These are phyloP conservation scores for Neurospora sp. DNA, from an alignment of 2,329 filamentous ascomycete species.

Conservation along the genomic window DNA sequence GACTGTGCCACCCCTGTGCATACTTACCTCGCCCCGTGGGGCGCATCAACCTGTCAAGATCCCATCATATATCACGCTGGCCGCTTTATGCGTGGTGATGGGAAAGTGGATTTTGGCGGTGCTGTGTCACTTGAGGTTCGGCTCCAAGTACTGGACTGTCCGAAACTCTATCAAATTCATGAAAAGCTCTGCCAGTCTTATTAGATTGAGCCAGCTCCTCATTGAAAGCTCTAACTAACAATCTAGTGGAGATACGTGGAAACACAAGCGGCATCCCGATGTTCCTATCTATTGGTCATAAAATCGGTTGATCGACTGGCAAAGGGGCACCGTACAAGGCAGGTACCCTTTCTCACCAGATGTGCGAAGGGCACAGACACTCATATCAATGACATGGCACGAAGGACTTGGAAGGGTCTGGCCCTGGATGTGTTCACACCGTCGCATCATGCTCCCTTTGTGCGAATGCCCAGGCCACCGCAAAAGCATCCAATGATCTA, in stretches of 20 bases:
- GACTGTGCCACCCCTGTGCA: neutral
- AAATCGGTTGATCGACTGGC: neutral
- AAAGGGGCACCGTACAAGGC: neutral
- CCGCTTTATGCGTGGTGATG: neutral
- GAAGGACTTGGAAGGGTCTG: neutral
- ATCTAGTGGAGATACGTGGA: neutral
- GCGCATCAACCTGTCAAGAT: neutral
- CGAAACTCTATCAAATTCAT: neutral
- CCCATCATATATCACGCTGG: neutral
- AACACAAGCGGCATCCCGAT: neutral
- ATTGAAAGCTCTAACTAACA: neutral
- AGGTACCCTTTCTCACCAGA: neutral
- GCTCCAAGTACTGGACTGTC: neutral
- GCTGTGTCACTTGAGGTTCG: neutral
- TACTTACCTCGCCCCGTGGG: neutral
- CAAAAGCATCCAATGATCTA: neutral
- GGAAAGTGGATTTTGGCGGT: neutral
- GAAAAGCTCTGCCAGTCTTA: neutral
- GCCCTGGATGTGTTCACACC: neutral
- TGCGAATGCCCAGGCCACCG: neutral
- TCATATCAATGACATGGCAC: neutral
- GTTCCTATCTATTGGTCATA: neutral
- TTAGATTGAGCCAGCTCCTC: neutral
- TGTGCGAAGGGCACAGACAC: neutral
- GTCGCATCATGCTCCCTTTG: neutral